Evolutionary conservation across 352 stramenopile species (phyloP), one percentile per base, ranked within the genome.

Genomic region (Globisporangium okanoganense): DNA sequence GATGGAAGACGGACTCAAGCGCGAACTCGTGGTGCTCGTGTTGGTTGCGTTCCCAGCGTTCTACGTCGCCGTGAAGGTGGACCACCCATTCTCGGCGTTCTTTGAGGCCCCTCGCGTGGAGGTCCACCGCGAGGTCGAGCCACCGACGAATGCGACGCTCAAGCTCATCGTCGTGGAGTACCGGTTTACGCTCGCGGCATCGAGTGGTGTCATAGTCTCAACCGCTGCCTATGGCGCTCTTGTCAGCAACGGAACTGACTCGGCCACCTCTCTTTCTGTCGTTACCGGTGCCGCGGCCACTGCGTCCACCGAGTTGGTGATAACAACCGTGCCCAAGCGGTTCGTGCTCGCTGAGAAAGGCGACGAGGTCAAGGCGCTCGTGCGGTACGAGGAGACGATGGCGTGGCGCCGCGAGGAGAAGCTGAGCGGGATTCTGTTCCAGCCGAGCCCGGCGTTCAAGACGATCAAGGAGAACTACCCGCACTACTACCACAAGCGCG

Each of bases 391-490:
- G 45, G 71, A 78, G 31, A 95, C 81, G 59, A 75, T 85, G 5
- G 66, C 81, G 72, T 97, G 89, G 89, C 75, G 89, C 22, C 71
- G 81, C 24, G 82, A 90, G 16, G 75, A 96, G 66, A 75, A 84
- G 14, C 66, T 97, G n/a, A 85, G 95, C 69, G 61, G 24, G 7
- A 92, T 97, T 41, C 78, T 97, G 36, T 67, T 70, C 18, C 58
- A 74, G 14, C 78, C 85, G 35, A 88, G 66, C 49, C 82, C 78
- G 47, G 69, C 88, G 52, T 96, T 95, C 55, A 75, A 85, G 54
- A 82, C 78, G 31, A 97, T 97, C 72, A 97, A 97, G 67, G 69
- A 85, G 24, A 95, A 97, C 70, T 97, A 97, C 71, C 87, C 89
- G 45, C 87, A 96, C 53, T 97, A 88, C 65, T 95, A 94, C 71